Evolutionary conservation across 2,329 filamentous ascomycete genomes (phyloP), one percentile per base, ranked within the genome.

Genomic region (Trichoderma harzianum): DNA sequence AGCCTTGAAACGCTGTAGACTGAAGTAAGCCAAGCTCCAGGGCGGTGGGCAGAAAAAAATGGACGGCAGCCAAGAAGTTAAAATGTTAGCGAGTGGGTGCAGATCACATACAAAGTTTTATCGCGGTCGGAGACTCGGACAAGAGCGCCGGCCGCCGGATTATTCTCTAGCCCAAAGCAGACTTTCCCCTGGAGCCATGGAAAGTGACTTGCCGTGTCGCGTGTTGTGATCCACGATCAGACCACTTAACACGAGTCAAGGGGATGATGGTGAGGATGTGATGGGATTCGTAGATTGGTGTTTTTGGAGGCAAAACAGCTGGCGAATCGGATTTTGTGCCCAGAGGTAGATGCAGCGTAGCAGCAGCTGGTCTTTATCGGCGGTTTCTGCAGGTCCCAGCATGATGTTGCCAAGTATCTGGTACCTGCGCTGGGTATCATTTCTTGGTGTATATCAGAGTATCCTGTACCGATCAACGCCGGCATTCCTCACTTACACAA

Each of bases 41-140:
- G 57, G 60, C 58, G 68, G 68, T 64, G 69, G 60, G 30, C 21
- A 60, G 36, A 47, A 64, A 60, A 32, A 65, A 51, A 24, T 7
- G 11, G n/a, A 51, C 10, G 18, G 8, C 4, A 39, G 47, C 12
- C 30, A 47, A 43, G 39, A 28, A 32, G 26, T 26, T 43, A 1
- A 26, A 26, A 32, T 64, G 53, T 58, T 58, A 71, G 24, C 34
- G 14, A 28, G 5, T 47, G 10, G n/a, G 69, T 26, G 69, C 30
- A 51, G 39, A 51, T 14, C 26, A 24, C 51, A 65, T 53, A 64
- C 65, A 60, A 67, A 43, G 16, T 8, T n/a, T 28, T 69, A 69
- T 69, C 67, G 39, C 55, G n/a, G 43, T 47, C 67, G 67, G 67
- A 36, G 26, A 21, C 61, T 71, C 69, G 69, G 69, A 65, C 34